Conservation (phyloP, 306 rosid genomes). For the Trichosanthes truncata region DNA sequence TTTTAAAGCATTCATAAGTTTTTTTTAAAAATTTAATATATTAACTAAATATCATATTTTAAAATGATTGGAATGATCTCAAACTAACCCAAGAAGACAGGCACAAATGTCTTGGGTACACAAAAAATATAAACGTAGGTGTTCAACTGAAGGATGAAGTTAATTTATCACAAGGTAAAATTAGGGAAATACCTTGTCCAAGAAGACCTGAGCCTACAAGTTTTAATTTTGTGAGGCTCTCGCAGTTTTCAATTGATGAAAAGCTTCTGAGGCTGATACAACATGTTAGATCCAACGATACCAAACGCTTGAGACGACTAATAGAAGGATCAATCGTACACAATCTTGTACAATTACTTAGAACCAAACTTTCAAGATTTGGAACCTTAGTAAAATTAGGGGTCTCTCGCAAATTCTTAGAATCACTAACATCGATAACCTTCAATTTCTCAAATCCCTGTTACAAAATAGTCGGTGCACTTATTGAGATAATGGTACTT, state of each 20-base stretch:
- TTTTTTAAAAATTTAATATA: too few species aligned
- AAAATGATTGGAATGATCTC: too few species aligned
- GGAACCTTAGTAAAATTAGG: conserved; percentile 13
- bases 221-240: not conserved
- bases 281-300: not conserved
- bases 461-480: not conserved
- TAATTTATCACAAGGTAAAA: not conserved
- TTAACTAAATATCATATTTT: too few species aligned
- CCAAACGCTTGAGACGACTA: not conserved
- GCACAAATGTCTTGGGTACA: too few species aligned
- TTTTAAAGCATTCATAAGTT: too few species aligned
- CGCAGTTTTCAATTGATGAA: not conserved
- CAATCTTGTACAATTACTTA: conserved; percentile 6
- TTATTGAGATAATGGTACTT: not conserved
- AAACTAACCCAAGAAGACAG: too few species aligned
- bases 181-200: not conserved
- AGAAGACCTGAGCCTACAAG: not conserved
- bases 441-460: not conserved
- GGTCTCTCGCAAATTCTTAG: not conserved
- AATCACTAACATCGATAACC: conserved; percentile 8
- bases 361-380: too few species aligned
- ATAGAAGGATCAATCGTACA: conserved; percentile 1
- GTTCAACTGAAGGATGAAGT: not conserved
- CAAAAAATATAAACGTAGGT: too few species aligned
- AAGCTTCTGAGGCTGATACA: not conserved